A percentile compares a stretch with the other conserved stretches of the same genome.
Evolutionary conservation across 768 basidiomycete genomes (phyloP).

Genomic region (Inosperma sp.): DNA sequence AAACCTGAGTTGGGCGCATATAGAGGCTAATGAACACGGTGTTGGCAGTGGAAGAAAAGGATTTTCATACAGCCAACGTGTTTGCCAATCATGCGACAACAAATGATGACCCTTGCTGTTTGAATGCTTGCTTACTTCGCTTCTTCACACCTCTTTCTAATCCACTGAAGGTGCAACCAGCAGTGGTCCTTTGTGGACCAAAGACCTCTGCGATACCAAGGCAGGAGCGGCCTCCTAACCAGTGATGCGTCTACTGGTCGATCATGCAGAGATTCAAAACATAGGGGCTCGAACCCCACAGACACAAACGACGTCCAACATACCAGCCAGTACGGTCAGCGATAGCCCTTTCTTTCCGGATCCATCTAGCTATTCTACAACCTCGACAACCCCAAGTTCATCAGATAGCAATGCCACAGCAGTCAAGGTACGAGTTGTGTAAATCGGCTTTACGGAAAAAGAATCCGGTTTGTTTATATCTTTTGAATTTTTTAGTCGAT

Average conservation of each 20-base stretch:
- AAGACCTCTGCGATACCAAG: neutral
- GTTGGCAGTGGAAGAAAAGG: constrained; percentile 3
- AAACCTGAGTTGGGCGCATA: constrained; percentile 63
- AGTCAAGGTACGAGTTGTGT: too few relatives aligned
- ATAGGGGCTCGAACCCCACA: neutral
- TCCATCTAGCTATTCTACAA: constrained; percentile 15
- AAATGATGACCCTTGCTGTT: too few relatives aligned
- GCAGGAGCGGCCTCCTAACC: neutral
- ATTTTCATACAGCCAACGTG: neutral
- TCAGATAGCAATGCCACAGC: constrained; percentile 12
- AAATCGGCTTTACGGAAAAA: too few relatives aligned
- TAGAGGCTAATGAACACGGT: constrained; percentile 1
- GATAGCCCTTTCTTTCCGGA: constrained; percentile 27
- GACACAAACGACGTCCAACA: neutral
- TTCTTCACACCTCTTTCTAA: too few relatives aligned
- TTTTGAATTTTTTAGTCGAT: neutral
- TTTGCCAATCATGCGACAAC: neutral
- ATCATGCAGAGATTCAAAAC: neutral
- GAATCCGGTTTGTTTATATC: too few relatives aligned
- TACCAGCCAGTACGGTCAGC: constrained; percentile 1
- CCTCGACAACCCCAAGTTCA: neutral
- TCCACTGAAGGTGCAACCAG: too few relatives aligned
- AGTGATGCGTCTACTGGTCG: neutral
- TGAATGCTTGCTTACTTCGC: too few relatives aligned
- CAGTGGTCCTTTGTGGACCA: too few relatives aligned